These are phyloP conservation scores for Aspergillus clavatus DNA, from an alignment of 2,329 filamentous ascomycete species.

Conservation along the genomic window DNA sequence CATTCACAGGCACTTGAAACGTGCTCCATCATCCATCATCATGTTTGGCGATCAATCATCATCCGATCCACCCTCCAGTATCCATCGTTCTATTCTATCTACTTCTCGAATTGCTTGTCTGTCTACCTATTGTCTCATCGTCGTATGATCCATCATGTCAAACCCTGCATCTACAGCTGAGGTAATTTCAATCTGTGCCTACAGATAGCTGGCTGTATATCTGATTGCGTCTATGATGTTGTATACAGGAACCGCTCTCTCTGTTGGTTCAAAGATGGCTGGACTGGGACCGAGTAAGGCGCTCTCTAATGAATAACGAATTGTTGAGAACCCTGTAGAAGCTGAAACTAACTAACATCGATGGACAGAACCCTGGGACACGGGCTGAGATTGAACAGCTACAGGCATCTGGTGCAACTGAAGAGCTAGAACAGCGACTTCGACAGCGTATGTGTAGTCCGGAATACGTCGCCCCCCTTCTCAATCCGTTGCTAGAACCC, in stretches of 20 bases:
- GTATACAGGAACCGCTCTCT: constrained; percentile 29
- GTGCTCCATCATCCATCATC: neutral
- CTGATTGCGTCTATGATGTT: neutral
- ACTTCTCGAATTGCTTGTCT: neutral
- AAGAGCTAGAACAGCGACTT: constrained; percentile 51
- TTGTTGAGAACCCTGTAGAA: neutral
- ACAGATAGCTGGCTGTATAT: neutral
- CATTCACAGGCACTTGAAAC: constrained; percentile 5
- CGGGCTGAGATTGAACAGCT: constrained; percentile 52
- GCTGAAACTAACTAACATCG: constrained; percentile 8
- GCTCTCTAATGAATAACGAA: neutral
- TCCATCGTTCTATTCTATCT: neutral
- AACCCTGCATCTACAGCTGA: constrained; percentile 10
- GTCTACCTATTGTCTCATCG: constrained; percentile 3
- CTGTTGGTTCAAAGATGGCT: constrained; percentile 53
- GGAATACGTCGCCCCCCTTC: neutral
- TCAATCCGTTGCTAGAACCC: constrained; percentile 9
- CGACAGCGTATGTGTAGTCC: constrained; percentile 39
- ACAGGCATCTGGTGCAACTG: constrained; percentile 40
- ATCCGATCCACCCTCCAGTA: too few species aligned
- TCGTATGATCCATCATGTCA: constrained; percentile 26
- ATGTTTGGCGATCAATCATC: constrained; percentile 2
- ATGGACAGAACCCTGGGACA: constrained; percentile 46
- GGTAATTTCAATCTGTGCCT: constrained; percentile 3
- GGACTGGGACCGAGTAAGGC: constrained; percentile 48